phyloP scores from a whole-genome alignment of 768 basidiomycete genomes.

The Lyophyllum decastes region DNA sequence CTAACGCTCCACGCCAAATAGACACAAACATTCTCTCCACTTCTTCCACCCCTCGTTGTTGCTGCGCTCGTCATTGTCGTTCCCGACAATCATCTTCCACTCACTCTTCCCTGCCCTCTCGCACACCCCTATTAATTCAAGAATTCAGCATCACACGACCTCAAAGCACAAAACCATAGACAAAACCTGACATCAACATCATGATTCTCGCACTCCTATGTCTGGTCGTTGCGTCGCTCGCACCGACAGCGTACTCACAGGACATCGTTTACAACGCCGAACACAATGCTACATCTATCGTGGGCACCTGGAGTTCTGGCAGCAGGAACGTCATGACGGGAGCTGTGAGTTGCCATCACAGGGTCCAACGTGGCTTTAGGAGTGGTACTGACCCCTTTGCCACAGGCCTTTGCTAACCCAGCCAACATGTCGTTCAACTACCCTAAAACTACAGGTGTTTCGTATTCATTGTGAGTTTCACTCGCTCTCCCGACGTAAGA shows the following conservation, averaged over 20 bases:
- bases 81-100: constrained; percentile 10
- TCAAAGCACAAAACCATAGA: constrained; percentile 8
- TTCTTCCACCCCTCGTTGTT: constrained; percentile 11
- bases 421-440: constrained; percentile 81
- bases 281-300: constrained; percentile 70
- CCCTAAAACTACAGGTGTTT: constrained; percentile 83
- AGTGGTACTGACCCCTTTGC: constrained; percentile 8
- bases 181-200: constrained; percentile 16
- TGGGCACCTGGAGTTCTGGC: constrained; percentile 88
- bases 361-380: not conserved
- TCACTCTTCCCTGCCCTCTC: constrained; percentile 15
- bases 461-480: constrained; percentile 83
- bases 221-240: constrained; percentile 39
- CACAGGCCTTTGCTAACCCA: constrained; percentile 83
- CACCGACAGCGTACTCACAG: constrained; percentile 35
- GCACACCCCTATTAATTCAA: constrained; percentile 9
- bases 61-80: constrained; percentile 23
- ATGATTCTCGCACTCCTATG: constrained; percentile 44
- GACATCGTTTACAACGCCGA: constrained; percentile 39
- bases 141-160: constrained; percentile 6
- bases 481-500: not conserved
- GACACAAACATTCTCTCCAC: constrained; percentile 14
- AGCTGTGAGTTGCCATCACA: constrained; percentile 53
- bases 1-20: constrained; percentile 14
- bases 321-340: constrained; percentile 79